Conservation (phyloP, 208 protist genomes). For the Strigomonas culicis region DNA sequence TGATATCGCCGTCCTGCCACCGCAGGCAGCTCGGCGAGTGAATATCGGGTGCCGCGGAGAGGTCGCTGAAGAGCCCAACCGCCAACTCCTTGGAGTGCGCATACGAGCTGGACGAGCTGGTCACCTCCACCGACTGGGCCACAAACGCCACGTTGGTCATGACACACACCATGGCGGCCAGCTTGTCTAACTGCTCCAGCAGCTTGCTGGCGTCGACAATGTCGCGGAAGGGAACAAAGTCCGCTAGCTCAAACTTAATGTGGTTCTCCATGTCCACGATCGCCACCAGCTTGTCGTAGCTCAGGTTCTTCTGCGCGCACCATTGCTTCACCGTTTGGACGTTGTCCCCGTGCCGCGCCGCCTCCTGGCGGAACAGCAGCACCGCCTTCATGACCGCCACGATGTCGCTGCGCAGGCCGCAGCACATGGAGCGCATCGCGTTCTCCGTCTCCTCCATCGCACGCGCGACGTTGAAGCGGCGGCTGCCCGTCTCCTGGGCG, state of each 20-base stretch:
- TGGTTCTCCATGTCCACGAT: slow-evolving; percentile 63
- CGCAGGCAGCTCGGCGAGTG: slow-evolving; percentile 60
- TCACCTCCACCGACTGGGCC: slow-evolving; percentile 58
- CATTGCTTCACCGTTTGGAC: slow-evolving; percentile 49
- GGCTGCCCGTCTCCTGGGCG: slow-evolving; percentile 19
- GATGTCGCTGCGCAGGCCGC: slow-evolving; percentile 59
- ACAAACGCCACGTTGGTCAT: slow-evolving; percentile 57
- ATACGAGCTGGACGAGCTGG: slow-evolving; percentile 63
- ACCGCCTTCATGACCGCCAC: slow-evolving; percentile 54
- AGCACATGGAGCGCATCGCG: slow-evolving; percentile 56
- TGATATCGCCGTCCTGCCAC: slow-evolving; percentile 57
- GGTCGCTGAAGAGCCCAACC: slow-evolving; percentile 69
- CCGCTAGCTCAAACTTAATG: slow-evolving; percentile 65
- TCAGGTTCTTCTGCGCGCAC: slow-evolving; percentile 60
- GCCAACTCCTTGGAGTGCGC: slow-evolving; percentile 65
- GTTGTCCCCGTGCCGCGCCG: slow-evolving; percentile 26
- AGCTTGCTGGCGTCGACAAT: slow-evolving; percentile 51
- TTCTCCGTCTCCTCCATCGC: slow-evolving; percentile 84
- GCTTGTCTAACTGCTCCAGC: slow-evolving; percentile 50
- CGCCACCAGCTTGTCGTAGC: slow-evolving; percentile 53
- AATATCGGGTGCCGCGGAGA: slow-evolving; percentile 71
- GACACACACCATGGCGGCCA: slow-evolving; percentile 52
- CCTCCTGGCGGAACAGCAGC: slow-evolving; percentile 44
- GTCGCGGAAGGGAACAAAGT: slow-evolving; percentile 64
- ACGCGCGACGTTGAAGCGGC: slow-evolving; percentile 38